phyloP scores from a whole-genome alignment of 352 stramenopile genomes.

The Phytopythium helicoides region DNA sequence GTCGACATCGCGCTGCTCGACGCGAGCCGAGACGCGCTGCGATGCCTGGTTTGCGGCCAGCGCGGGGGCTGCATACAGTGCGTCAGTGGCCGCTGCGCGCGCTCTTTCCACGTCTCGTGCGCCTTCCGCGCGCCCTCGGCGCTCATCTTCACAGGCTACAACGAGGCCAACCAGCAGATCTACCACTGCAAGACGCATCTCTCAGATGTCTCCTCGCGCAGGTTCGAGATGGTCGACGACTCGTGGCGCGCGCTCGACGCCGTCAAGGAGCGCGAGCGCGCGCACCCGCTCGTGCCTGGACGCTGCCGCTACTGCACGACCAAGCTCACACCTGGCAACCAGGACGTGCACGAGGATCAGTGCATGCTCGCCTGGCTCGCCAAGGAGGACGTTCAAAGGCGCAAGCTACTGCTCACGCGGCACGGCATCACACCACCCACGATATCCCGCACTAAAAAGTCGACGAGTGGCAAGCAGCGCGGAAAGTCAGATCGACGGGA shows the following conservation, averaged over 20 bases:
- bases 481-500: background rate
- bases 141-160: slow-evolving; percentile 81
- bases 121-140: slow-evolving; percentile 67
- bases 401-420: slow-evolving; percentile 34
- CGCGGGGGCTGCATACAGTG: slow-evolving; percentile 88
- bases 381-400: slow-evolving; percentile 33
- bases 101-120: slow-evolving; percentile 82
- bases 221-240: slow-evolving; percentile 68
- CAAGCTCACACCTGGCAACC: slow-evolving; percentile 38
- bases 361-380: slow-evolving; percentile 63
- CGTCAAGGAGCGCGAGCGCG: slow-evolving; percentile 19
- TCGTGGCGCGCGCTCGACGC: slow-evolving; percentile 42
- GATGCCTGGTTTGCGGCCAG: slow-evolving; percentile 79
- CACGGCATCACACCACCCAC: slow-evolving; percentile 25
- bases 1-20: slow-evolving; percentile 70
- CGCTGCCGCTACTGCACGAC: slow-evolving; percentile 61
- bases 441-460: slow-evolving; percentile 41
- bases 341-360: slow-evolving; percentile 54
- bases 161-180: slow-evolving; percentile 68
- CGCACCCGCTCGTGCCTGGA: slow-evolving; percentile 21
- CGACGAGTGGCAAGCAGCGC: slow-evolving; percentile 15
- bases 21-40: slow-evolving; percentile 62
- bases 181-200: slow-evolving; percentile 85
- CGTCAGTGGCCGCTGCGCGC: slow-evolving; percentile 76
- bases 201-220: slow-evolving; percentile 47